phyloP scores from a whole-genome alignment of 441 rosid species.

The Gossypium aridum region DNA sequence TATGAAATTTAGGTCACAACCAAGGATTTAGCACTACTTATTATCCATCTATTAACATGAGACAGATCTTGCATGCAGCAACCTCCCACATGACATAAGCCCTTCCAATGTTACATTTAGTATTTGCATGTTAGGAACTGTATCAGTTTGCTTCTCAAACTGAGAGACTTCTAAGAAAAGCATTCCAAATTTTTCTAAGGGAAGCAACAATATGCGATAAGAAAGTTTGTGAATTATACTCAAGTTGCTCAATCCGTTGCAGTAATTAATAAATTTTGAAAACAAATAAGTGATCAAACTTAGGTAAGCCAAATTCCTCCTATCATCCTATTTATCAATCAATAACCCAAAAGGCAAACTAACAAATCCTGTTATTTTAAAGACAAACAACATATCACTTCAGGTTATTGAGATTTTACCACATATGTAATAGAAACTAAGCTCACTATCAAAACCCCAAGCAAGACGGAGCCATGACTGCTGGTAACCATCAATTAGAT shows the following conservation, averaged over 20 bases:
- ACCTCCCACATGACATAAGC: not conserved
- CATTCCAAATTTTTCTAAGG: not conserved
- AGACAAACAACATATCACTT: constrained; percentile 11
- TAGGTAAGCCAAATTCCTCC: not conserved
- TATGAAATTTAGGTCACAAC: not conserved
- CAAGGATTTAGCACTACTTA: not conserved
- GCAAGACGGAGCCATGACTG: constrained; percentile 83
- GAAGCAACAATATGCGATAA: not conserved
- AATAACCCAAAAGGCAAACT: not conserved
- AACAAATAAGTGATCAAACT: not conserved
- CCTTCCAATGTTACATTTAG: not conserved
- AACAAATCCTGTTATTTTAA: not conserved
- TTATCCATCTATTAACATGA: not conserved
- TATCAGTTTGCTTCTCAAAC: not conserved
- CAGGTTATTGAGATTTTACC: constrained; percentile 49
- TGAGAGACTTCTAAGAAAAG: not conserved
- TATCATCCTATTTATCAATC: not conserved
- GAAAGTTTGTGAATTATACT: constrained; percentile 4
- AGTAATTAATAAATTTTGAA: not conserved
- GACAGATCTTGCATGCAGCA: not conserved
- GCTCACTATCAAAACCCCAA: constrained; percentile 86
- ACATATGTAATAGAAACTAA: constrained; percentile 93
- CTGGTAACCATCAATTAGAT: constrained; percentile 66
- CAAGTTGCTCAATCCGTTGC: not conserved
- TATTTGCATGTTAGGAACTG: not conserved